phyloP scores from a whole-genome alignment of 73 alveolate species.

The Diophrys appendiculata region DNA sequence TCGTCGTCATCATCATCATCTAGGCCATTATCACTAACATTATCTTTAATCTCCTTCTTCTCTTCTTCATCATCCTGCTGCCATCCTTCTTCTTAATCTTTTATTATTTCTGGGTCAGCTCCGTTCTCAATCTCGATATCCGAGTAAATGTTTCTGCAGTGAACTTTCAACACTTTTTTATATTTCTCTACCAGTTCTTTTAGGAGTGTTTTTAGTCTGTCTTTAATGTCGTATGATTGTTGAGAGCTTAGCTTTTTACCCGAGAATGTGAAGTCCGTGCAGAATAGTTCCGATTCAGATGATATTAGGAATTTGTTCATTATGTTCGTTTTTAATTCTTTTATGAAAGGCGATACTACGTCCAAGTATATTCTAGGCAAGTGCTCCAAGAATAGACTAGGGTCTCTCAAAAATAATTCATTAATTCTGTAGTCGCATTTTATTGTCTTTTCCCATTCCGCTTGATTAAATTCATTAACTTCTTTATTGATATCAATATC shows the following conservation, averaged over 20 bases:
- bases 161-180: background rate
- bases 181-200: background rate
- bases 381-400: background rate
- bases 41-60: no score
- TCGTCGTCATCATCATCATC: background rate
- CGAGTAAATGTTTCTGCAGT: background rate
- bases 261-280: background rate
- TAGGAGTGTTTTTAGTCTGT: background rate
- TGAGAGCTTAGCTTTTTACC: background rate
- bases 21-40: no score
- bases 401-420: background rate
- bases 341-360: background rate
- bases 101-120: no score
- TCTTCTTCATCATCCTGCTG: no score
- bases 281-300: background rate
- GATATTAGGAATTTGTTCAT: background rate
- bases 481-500: conserved; percentile 27
- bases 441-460: background rate
- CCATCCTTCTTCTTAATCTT: no score
- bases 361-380: background rate
- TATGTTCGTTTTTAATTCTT: background rate
- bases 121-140: no score
- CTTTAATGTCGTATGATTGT: background rate
- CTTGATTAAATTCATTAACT: background rate
- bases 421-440: background rate